phyloP scores from a whole-genome alignment of 768 basidiomycete genomes.

The Collybia mongolica region DNA sequence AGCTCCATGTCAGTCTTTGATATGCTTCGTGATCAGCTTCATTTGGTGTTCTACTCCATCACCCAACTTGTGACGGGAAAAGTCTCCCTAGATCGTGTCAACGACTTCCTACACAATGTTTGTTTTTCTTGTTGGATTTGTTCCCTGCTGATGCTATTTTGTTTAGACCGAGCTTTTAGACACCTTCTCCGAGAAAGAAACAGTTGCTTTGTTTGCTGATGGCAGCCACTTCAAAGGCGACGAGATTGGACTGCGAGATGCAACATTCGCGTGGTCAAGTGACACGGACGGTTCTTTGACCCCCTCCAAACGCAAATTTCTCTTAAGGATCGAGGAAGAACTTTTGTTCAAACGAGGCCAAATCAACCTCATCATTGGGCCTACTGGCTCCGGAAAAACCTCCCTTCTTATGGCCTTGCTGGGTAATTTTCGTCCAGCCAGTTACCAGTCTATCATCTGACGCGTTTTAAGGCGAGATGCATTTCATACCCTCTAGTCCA shows the following conservation, averaged over 20 bases:
- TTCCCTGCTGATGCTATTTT: neutral
- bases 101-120: constrained; percentile 39
- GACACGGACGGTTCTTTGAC: constrained; percentile 29
- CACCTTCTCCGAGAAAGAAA: constrained; percentile 25
- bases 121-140: neutral
- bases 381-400: constrained; percentile 64
- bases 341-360: constrained; percentile 50
- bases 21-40: constrained; percentile 52
- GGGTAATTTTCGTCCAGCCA: constrained; percentile 19
- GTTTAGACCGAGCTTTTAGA: constrained; percentile 49
- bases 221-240: constrained; percentile 15
- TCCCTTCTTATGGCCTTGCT: constrained; percentile 65
- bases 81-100: constrained; percentile 61
- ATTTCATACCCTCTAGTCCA: constrained; percentile 48
- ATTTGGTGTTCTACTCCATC: constrained; percentile 30
- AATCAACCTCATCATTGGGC: constrained; percentile 60
- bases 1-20: constrained; percentile 62
- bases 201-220: constrained; percentile 9
- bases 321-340: constrained; percentile 50
- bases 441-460: neutral
- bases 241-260: constrained; percentile 51
- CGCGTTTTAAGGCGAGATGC: constrained; percentile 54
- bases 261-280: constrained; percentile 57
- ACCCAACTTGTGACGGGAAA: constrained; percentile 37
- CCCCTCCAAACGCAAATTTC: constrained; percentile 45